These are phyloP conservation scores for Cryptosporidium tyzzeri DNA, from an alignment of 169 alveolate genomes.

Conservation along the genomic window DNA sequence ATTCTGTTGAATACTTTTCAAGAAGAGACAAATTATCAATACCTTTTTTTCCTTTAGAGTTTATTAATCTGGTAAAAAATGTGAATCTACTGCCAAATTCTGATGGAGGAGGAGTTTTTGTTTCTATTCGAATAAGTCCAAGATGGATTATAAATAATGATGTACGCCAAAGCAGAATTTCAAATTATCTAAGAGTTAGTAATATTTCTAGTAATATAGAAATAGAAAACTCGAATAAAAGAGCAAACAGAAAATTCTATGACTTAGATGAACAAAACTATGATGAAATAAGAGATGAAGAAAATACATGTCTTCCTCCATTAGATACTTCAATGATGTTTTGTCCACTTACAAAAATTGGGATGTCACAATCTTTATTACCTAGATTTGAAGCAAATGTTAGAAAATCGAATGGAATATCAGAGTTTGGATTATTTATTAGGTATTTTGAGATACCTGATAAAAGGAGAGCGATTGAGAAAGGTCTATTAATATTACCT, in stretches of 20 bases:
- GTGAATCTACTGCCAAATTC: slow-evolving; percentile 7
- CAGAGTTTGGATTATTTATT: slow-evolving; percentile 51
- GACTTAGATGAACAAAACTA: slow-evolving; percentile 18
- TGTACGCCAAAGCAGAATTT: slow-evolving; percentile 5
- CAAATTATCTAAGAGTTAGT: slow-evolving; percentile 7
- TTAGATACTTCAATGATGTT: slow-evolving; percentile 51
- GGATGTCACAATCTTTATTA: slow-evolving; percentile 39
- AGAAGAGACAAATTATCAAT: slow-evolving; percentile 37
- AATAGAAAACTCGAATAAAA: background rate
- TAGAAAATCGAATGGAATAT: slow-evolving; percentile 31
- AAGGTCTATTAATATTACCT: slow-evolving; percentile 8
- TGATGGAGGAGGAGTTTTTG: slow-evolving; percentile 44
- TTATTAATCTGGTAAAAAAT: slow-evolving; percentile 2
- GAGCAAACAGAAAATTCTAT: background rate
- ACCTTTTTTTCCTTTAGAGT: slow-evolving; percentile 39
- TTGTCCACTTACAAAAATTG: slow-evolving; percentile 58
- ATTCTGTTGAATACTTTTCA: slow-evolving; percentile 39
- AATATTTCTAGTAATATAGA: background rate
- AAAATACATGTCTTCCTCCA: slow-evolving; percentile 27
- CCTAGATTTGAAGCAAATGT: slow-evolving; percentile 53
- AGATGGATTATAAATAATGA: slow-evolving; percentile 48
- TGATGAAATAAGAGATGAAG: slow-evolving; percentile 53
- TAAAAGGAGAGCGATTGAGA: slow-evolving; percentile 44
- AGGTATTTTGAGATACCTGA: slow-evolving; percentile 60
- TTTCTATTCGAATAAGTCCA: slow-evolving; percentile 34